Evolutionary conservation across 805 yeast species (phyloP), one percentile per base, ranked within the genome.

Genomic region (Schwanniomyces polymorphus): DNA sequence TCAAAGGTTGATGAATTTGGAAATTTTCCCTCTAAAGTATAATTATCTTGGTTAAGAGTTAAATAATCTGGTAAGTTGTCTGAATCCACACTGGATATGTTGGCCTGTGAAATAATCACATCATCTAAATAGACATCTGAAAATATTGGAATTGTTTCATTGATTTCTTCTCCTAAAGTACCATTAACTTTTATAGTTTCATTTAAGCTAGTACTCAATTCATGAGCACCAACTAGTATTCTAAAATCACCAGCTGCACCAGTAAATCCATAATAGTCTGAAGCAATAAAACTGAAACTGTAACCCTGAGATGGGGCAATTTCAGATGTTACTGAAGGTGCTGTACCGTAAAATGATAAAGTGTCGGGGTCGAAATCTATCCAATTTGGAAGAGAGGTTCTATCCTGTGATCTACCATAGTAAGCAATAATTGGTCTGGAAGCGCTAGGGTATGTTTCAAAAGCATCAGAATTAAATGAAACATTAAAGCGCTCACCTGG

Each of bases 321-420:
- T 14, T 79, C 76, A 2, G 97, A 88, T 55, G 88, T 86, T 27
- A 88, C 88, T 7, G 86, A 74, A 9, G 99, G 99, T 1, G 97
- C 92, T 1, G 85, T 84, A 27, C 99, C 99, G 38, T 82, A 75
- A 65, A 91, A 92, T 17, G 87, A 78, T 53, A 89, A 70, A 33
- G 75, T 72, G 45, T 72, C 70, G 5, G 78, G 58, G 59, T 90
- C 84, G 61, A 92, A 94, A 45, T 69, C 66, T 43, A 90, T 72
- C 98, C 99, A 94, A 60, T 82, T 85, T 33, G 99, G 99, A 46
- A 94, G 74, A 2, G 99, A 92, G 1, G 96, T 80, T 61, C 91
- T 81, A 63, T 88, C 90, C 11, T 75, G 68, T n/a, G 91, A 82
- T 52, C 86, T 79, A 17, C 97, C 97, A 60, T 88, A 87, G 68